Conservation (phyloP, 768 basidiomycete genomes). For the Sarcodon aspratus region DNA sequence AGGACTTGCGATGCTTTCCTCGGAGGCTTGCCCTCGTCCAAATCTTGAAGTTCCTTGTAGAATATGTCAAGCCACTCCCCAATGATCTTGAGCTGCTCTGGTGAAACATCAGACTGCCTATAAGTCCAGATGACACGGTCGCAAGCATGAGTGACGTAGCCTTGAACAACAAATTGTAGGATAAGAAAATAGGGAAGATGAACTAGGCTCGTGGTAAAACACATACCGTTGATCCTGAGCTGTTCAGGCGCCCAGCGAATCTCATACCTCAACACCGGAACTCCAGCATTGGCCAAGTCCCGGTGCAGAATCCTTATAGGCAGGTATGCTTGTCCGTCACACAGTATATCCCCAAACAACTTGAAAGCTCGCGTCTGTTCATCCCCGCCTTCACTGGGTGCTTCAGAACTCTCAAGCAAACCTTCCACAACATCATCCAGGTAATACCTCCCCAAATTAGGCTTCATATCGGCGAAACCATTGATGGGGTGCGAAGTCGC, state of each 20-base stretch:
- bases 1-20: slow-evolving; percentile 30
- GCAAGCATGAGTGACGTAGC: slow-evolving; percentile 60
- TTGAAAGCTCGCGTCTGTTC: slow-evolving; percentile 18
- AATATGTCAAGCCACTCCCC: slow-evolving; percentile 45
- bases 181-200: not conserved
- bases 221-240: slow-evolving; percentile 38
- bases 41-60: slow-evolving; percentile 26
- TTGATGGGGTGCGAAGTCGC: slow-evolving; percentile 54
- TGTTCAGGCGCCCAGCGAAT: slow-evolving; percentile 64
- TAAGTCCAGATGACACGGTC: slow-evolving; percentile 58
- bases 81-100: slow-evolving; percentile 35
- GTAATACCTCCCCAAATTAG: slow-evolving; percentile 54
- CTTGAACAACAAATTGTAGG: slow-evolving; percentile 25
- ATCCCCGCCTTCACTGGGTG: slow-evolving; percentile 18
- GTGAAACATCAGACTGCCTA: slow-evolving; percentile 34
- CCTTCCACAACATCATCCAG: slow-evolving; percentile 31
- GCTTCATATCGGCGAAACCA: slow-evolving; percentile 35
- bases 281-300: slow-evolving; percentile 43
- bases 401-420: slow-evolving; percentile 30
- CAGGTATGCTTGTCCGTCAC: slow-evolving; percentile 55
- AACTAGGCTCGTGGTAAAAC: not conserved
- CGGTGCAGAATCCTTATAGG: slow-evolving; percentile 51
- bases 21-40: slow-evolving; percentile 21
- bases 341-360: slow-evolving; percentile 48
- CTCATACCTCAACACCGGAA: slow-evolving; percentile 57